A percentile compares a stretch with the other conserved stretches of the same genome.
phyloP scores from a whole-genome alignment of 352 stramenopile species.

The Saprolegnia parasitica region DNA sequence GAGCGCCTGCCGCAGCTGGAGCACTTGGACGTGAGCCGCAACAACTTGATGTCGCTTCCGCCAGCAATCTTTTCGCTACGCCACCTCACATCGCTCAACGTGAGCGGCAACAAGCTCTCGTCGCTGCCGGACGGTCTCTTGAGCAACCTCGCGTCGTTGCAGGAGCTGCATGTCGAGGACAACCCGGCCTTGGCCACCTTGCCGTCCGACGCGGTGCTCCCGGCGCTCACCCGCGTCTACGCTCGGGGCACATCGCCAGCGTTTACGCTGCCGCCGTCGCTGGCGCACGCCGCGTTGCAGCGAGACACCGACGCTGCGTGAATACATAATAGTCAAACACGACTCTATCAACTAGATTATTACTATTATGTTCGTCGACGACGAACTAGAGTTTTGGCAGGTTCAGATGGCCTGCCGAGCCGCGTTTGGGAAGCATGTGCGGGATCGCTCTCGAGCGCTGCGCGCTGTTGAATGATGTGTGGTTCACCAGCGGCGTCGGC shows the following conservation, averaged over 20 bases:
- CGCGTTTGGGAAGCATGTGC: background rate
- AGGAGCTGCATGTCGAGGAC: conserved; percentile 53
- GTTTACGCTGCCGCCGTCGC: background rate
- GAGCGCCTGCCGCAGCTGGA: conserved; percentile 63
- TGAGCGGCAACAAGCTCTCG: conserved; percentile 65
- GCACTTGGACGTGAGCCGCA: conserved; percentile 67
- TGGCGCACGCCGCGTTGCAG: background rate
- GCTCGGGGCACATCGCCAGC: background rate
- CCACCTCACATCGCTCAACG: conserved; percentile 49
- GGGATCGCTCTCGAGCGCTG: background rate
- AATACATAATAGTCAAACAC: background rate
- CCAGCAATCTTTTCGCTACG: conserved; percentile 70
- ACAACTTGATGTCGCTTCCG: conserved; percentile 69
- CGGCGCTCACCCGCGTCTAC: conserved; percentile 31
- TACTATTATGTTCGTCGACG: too few species aligned
- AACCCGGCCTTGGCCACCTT: conserved; percentile 45
- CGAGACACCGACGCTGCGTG: background rate
- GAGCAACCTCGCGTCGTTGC: conserved; percentile 44
- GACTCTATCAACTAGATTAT: too few species aligned
- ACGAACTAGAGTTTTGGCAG: conserved; percentile 46
- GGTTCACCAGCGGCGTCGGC: background rate
- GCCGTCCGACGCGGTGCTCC: conserved; percentile 33
- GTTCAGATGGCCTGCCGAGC: background rate
- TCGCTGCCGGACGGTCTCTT: conserved; percentile 38
- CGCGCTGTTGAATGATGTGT: background rate